Evolutionary conservation across 2,329 filamentous ascomycete species (phyloP).

Genomic region (Calonectria pauciramosa): DNA sequence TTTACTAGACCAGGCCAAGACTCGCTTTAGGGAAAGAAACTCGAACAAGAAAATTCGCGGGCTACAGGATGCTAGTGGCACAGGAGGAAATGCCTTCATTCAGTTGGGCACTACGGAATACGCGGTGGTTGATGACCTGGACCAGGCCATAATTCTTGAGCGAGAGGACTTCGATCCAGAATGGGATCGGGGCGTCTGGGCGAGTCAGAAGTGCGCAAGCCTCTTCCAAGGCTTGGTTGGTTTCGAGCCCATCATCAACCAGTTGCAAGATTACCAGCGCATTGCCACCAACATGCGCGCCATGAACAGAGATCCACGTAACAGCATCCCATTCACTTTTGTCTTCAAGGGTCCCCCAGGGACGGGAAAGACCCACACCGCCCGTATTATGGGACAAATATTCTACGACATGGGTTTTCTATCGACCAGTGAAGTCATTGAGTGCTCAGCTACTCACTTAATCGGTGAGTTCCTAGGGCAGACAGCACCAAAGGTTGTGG

Average conservation of each 20-base stretch:
- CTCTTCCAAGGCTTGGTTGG: constrained; percentile 73
- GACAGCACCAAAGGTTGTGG: constrained; percentile 74
- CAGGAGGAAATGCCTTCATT: background rate
- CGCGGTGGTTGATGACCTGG: constrained; percentile 31
- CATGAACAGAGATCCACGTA: constrained; percentile 64
- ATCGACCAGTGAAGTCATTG: constrained; percentile 70
- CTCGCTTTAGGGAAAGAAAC: background rate
- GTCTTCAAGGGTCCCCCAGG: constrained; percentile 75
- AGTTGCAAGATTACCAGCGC: constrained; percentile 69
- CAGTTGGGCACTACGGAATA: constrained; percentile 40
- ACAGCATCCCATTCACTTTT: constrained; percentile 74
- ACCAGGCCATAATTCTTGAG: constrained; percentile 42
- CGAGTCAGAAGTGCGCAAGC: constrained; percentile 58
- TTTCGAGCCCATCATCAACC: constrained; percentile 66
- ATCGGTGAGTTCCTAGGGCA: constrained; percentile 78
- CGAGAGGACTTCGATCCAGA: constrained; percentile 70
- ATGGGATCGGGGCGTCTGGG: constrained; percentile 61
- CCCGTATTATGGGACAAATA: constrained; percentile 77
- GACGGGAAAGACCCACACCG: constrained; percentile 80
- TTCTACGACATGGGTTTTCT: constrained; percentile 82
- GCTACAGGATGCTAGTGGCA: background rate
- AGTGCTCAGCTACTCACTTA: constrained; percentile 77
- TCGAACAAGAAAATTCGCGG: background rate
- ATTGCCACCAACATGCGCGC: constrained; percentile 65
- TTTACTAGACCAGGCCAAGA: constrained; percentile 16